phyloP scores from a whole-genome alignment of 2,329 filamentous ascomycete genomes.

The Passalora sequoiae region DNA sequence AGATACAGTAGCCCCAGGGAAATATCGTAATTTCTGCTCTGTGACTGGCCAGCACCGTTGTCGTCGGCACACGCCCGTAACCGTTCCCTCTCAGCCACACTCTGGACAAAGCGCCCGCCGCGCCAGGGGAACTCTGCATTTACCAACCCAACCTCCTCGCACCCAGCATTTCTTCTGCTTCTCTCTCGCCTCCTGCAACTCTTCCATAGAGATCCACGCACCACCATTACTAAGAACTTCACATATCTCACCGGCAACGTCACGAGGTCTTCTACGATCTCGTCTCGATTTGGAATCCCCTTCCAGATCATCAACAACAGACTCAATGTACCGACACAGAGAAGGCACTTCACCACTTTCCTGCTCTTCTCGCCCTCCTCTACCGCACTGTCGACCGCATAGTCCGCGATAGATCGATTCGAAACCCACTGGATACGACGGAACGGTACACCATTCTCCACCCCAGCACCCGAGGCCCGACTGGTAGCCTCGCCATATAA shows the following conservation, averaged over 20 bases:
- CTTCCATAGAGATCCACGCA: constrained; percentile 3
- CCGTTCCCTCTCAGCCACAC: neutral
- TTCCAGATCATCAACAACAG: constrained; percentile 8
- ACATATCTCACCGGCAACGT: neutral
- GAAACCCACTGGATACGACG: too few species aligned
- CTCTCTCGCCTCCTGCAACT: neutral
- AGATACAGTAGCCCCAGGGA: too few species aligned
- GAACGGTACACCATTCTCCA: too few species aligned
- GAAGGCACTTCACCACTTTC: constrained; percentile 19
- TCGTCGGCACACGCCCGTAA: too few species aligned
- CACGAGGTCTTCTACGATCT: constrained; percentile 21
- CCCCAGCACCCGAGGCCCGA: constrained; percentile 29
- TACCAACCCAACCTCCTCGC: neutral
- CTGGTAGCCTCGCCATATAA: constrained; percentile 34
- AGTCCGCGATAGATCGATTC: constrained; percentile 25
- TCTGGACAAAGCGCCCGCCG: constrained; percentile 1
- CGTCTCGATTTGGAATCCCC: constrained; percentile 8
- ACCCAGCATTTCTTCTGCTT: neutral
- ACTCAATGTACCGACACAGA: constrained; percentile 30
- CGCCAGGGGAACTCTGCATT: too few species aligned
- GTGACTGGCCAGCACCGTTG: neutral
- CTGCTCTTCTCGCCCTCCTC: constrained; percentile 29
- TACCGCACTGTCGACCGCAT: constrained; percentile 28
- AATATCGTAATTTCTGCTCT: neutral
- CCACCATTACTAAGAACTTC: constrained; percentile 6